Conservation (phyloP, 1,284 basidiomycete species). For the Cryptococcus jaspeensis region DNA sequence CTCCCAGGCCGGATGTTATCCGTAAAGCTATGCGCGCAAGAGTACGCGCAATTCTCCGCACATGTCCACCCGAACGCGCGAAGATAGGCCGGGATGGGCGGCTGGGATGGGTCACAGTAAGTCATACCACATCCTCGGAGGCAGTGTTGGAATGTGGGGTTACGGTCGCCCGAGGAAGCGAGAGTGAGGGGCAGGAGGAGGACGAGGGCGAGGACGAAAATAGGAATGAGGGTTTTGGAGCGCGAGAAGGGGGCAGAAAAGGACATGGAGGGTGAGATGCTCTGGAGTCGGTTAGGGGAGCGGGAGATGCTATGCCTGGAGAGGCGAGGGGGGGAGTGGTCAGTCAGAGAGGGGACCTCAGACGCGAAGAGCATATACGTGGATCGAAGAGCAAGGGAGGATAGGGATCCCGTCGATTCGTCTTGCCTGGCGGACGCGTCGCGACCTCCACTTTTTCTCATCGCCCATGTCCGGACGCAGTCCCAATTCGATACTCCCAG, state of each 20-base stretch:
- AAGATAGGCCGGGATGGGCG: conserved; percentile 55
- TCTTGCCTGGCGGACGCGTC: background rate
- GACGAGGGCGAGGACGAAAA: conserved; percentile 6
- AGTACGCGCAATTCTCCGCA: conserved; percentile 81
- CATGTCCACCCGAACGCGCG: conserved; percentile 66
- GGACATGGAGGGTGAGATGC: too few species aligned
- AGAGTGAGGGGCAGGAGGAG: conserved; percentile 14
- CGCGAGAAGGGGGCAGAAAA: too few species aligned
- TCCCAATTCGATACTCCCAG: too few species aligned
- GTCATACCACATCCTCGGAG: conserved; percentile 44
- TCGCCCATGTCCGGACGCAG: too few species aligned
- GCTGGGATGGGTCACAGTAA: conserved; percentile 52
- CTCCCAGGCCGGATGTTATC: conserved; percentile 55
- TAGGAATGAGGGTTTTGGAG: too few species aligned
- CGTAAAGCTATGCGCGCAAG: conserved; percentile 82
- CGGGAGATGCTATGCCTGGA: too few species aligned
- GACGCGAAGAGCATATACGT: too few species aligned
- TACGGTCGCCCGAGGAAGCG: conserved; percentile 63
- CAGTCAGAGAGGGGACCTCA: too few species aligned
- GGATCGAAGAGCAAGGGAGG: too few species aligned
- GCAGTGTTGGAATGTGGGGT: conserved; percentile 60
- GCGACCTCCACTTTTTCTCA: background rate
- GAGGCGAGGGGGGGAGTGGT: too few species aligned
- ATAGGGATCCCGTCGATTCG: too few species aligned
- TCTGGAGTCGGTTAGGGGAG: too few species aligned